Evolutionary conservation across 2,329 filamentous ascomycete species (phyloP), one percentile per base, ranked within the genome.

Genomic region (Coniochaeta sp.): DNA sequence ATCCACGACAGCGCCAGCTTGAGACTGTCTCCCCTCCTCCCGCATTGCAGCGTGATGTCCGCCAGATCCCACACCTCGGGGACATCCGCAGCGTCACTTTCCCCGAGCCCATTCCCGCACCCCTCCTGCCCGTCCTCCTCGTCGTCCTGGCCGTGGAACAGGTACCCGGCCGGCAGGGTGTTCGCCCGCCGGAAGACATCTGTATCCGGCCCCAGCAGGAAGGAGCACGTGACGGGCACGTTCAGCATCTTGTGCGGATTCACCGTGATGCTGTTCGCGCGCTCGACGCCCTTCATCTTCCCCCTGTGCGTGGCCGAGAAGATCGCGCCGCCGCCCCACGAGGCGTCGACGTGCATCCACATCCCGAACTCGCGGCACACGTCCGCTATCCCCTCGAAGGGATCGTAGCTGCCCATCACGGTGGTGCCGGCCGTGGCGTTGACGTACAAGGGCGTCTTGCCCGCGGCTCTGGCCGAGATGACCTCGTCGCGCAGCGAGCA

Each of bases 161-260:
- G 78, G 69, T 98, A 98, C 4, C 89, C 91, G 0, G 93, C 95
- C 0, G 88, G 88, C 2, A 96, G 82, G 2, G 90, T 96, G 75
- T 96, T 96, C 14, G 92, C 92, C 55, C 76, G 78, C 72, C 95
- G 89, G 72, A 98, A 96, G 26, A 88, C 77, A 60, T 81, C 79
- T 70, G 96, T 75, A 71, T 98, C 93, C 1, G 83, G 82, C 0
- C 85, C 88, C 14, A 99, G 81, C 4, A 99, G 82, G 77, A 96
- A 97, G 0, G 89, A 93, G 76, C 93, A 98, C 0, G 93, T 96
- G 44, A 96, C 78, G 0, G 95, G 93, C 2, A 91, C 90, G 61
- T 91, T 91, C 70, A 98, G 83, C 95, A 98, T 98, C 77, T 98
- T 98, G 77, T 99, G 95, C 60, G 95, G 93, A 73, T 96, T 98